These are phyloP conservation scores for Hypoxylon sp. DNA, from an alignment of 2,329 filamentous ascomycete genomes.

Conservation along the genomic window DNA sequence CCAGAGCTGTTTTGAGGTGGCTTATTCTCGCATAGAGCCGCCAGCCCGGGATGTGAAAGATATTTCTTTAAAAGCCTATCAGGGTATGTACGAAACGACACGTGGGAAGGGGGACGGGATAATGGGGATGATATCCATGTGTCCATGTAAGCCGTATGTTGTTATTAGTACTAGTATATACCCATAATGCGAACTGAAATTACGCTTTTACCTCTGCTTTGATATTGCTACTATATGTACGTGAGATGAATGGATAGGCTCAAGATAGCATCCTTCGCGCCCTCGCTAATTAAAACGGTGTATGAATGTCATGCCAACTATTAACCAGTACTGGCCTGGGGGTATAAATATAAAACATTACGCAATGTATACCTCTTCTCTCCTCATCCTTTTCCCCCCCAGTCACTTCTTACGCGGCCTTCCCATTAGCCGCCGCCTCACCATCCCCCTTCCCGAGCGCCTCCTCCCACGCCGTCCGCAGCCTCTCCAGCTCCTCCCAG, in stretches of 20 bases:
- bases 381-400: too few species aligned
- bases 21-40: too few species aligned
- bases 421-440: not conserved
- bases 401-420: not conserved
- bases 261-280: not conserved
- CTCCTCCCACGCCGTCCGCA: constrained; percentile 75
- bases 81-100: not conserved
- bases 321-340: constrained; percentile 1
- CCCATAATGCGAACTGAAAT: constrained; percentile 7
- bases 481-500: constrained; percentile 78
- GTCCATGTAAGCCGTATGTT: constrained; percentile 1
- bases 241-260: not conserved
- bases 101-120: not conserved
- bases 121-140: constrained; percentile 13
- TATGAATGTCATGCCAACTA: constrained; percentile 9
- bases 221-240: not conserved
- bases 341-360: constrained; percentile 9
- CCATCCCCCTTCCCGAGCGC: constrained; percentile 47
- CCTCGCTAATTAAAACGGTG: not conserved
- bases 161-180: constrained; percentile 15
- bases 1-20: too few species aligned
- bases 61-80: too few species aligned
- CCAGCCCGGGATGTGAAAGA: too few species aligned
- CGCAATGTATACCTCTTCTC: too few species aligned
- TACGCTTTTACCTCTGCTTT: not conserved